A percentile compares a stretch with the other conserved stretches of the same genome.
Conservation (phyloP, 116 monocot genomes). For the Thalassia testudinum region DNA sequence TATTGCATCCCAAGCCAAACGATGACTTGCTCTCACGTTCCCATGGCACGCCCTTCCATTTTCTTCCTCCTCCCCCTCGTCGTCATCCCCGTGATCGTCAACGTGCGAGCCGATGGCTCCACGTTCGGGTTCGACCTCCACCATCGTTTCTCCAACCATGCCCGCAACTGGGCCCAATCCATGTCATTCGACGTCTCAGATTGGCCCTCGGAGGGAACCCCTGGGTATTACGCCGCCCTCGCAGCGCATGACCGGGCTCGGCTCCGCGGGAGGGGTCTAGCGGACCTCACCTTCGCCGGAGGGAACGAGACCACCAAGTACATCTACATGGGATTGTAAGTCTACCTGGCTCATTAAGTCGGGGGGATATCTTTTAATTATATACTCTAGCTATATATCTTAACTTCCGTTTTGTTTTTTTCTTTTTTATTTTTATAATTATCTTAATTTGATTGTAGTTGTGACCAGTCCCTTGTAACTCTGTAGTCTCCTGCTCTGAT, state of each 20-base stretch:
- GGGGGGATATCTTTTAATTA: not conserved
- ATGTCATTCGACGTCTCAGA: slow-evolving; percentile 9
- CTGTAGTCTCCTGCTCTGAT: no score
- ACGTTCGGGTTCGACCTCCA: slow-evolving; percentile 39
- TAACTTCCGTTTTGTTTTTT: no score
- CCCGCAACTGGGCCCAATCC: slow-evolving; percentile 48
- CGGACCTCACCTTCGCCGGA: slow-evolving; percentile 34
- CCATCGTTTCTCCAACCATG: slow-evolving; percentile 72
- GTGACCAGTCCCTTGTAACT: no score
- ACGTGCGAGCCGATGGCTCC: not conserved
- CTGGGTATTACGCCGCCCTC: slow-evolving; percentile 63
- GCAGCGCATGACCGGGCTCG: slow-evolving; percentile 36
- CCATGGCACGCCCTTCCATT: not conserved
- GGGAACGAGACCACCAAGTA: slow-evolving; percentile 55
- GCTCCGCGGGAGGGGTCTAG: slow-evolving; percentile 10
- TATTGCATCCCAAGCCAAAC: no score
- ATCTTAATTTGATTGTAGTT: no score
- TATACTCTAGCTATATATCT: no score
- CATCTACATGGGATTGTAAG: slow-evolving; percentile 66
- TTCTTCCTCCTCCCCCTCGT: not conserved
- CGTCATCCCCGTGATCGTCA: not conserved
- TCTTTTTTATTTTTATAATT: no score
- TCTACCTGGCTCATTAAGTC: not conserved
- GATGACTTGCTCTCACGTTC: no score
- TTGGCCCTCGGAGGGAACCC: slow-evolving; percentile 33